Base-by-base conservation (phyloP, 2,329 filamentous ascomycete genomes). In the Raffaelea arxii region DNA sequence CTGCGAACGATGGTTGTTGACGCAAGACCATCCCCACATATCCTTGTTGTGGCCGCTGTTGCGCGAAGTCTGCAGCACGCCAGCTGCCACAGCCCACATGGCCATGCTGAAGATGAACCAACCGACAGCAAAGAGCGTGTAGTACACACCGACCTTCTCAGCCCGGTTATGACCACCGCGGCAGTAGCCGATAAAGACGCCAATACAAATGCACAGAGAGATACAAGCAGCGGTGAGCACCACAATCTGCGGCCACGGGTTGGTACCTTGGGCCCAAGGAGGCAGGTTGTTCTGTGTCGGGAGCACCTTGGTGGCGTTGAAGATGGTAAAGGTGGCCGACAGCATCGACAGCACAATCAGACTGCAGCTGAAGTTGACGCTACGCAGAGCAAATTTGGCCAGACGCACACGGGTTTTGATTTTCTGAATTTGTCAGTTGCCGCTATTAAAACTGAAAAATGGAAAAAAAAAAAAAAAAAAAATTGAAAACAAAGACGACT, bases 11-110 rank as follows among this genome's bases (percentile, higher is more conserved):
- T 82, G 80, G 64, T 96, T 97, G 58, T 94, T 77, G 48, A 90
- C 84, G 65, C 92, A 98, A n/a, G 88, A 80, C 92, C 92, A 98
- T 49, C 91, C 90, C 92, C 92, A 98, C 65, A 98, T 78, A 65
- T 98, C 92, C 65, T 95, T 80, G 59, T 85, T 86, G 53, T 78
- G 69, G 59, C 78, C 79, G 60, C 76, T 85, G 58, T 80, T 77
- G 62, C 83, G 85, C 48, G 80, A 80, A 57, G 84, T 78, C 62
- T 97, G 89, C 58, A 96, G 78, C 47, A 95, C 68, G 49, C 82
- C 87, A 35, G 90, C 90, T 25, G 87, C 89, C 27, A 92, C 71
- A 46, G 83, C 82, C 92, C 92, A 98, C 73, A 98, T 86, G 59
- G 94, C 68, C 64, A 94, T 84, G 62, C 85, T 92, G 65, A 94